These are phyloP conservation scores for Hydnomerulius pinastri DNA, from an alignment of 768 basidiomycete species.

Conservation along the genomic window DNA sequence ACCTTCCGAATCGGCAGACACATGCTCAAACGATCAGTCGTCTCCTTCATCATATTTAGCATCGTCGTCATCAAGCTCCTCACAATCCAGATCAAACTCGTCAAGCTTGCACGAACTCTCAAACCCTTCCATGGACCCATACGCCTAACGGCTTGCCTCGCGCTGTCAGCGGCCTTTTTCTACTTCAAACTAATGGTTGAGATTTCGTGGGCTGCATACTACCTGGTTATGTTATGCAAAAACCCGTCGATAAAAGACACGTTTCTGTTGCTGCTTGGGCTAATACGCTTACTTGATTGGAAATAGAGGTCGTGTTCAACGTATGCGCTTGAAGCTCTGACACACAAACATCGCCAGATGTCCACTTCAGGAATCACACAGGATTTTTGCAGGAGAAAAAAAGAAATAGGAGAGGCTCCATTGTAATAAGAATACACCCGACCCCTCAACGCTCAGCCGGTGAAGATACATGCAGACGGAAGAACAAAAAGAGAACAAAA, in stretches of 20 bases:
- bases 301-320: constrained; percentile 21
- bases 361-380: too few species aligned
- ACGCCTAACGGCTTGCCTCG: constrained; percentile 23
- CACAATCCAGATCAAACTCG: constrained; percentile 29
- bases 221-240: constrained; percentile 27
- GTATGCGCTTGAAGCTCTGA: too few species aligned
- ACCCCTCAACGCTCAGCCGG: background rate
- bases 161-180: constrained; percentile 27
- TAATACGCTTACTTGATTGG: constrained; percentile 32
- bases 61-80: constrained; percentile 32
- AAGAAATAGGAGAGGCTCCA: too few species aligned
- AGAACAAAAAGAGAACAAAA: background rate
- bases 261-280: constrained; percentile 18
- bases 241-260: constrained; percentile 29
- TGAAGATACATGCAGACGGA: background rate
- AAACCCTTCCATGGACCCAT: constrained; percentile 27
- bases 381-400: too few species aligned
- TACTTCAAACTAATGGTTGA: constrained; percentile 29
- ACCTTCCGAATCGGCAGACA: constrained; percentile 30
- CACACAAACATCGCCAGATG: too few species aligned
- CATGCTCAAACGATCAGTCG: constrained; percentile 31
- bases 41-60: constrained; percentile 30
- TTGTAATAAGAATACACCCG: background rate
- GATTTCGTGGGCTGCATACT: constrained; percentile 29
- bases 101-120: constrained; percentile 29